Evolutionary conservation across 139 green algal species (phyloP).

Genomic region (Ulvella scutata): DNA sequence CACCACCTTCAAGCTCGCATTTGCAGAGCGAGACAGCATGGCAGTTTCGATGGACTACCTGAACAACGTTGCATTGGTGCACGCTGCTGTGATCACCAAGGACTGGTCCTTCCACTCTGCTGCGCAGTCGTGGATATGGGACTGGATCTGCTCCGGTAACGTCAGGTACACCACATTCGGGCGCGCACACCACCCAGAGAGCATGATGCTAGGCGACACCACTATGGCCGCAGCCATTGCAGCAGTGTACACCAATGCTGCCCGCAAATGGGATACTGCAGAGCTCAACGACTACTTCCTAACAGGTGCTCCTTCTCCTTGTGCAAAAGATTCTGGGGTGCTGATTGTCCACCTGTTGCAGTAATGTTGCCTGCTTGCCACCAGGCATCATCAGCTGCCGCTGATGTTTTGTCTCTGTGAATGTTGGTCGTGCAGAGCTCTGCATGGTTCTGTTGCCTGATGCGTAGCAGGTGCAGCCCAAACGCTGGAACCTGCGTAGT

Average conservation of each 20-base stretch:
- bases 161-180: not conserved
- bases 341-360: not conserved
- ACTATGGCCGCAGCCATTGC: not conserved
- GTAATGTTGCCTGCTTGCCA: not conserved
- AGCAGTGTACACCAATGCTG: not conserved
- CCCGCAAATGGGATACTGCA: not conserved
- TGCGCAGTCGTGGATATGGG: slow-evolving; percentile 2
- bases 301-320: too few species aligned
- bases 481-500: too few species aligned
- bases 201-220: not conserved
- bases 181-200: not conserved
- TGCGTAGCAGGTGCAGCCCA: too few species aligned
- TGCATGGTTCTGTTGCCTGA: too few species aligned
- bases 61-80: not conserved
- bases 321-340: too few species aligned
- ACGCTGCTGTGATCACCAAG: not conserved
- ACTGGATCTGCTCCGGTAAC: not conserved
- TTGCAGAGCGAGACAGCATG: not conserved
- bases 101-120: not conserved
- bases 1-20: not conserved
- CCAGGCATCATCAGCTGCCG: not conserved
- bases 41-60: not conserved
- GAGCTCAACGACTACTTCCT: not conserved
- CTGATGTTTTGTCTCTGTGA: not conserved
- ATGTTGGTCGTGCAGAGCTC: not conserved